These are phyloP conservation scores for Podosphaera xanthii DNA, from an alignment of 2,329 filamentous ascomycete genomes.

Conservation along the genomic window DNA sequence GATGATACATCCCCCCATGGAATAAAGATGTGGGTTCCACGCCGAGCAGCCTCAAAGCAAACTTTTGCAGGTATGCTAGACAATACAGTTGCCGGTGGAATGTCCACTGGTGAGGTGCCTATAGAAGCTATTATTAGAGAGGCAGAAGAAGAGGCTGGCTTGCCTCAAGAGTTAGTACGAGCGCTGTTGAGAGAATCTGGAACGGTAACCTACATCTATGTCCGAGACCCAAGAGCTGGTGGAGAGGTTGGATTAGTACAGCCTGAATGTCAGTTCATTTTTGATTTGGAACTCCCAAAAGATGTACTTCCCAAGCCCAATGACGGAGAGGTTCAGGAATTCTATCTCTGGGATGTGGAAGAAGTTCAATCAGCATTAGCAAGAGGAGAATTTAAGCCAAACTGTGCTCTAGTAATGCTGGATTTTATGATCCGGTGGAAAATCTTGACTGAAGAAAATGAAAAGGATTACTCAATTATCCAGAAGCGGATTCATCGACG, in stretches of 20 bases:
- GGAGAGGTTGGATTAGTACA: slow-evolving; percentile 67
- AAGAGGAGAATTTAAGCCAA: slow-evolving; percentile 69
- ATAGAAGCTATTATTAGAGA: slow-evolving; percentile 19
- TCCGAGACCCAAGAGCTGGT: slow-evolving; percentile 51
- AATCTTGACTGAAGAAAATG: slow-evolving; percentile 55
- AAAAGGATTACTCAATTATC: slow-evolving; percentile 59
- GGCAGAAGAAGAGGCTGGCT: slow-evolving; percentile 28
- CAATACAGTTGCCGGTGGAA: slow-evolving; percentile 72
- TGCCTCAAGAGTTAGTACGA: slow-evolving; percentile 48
- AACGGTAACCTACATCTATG: slow-evolving; percentile 64
- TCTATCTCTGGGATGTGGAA: slow-evolving; percentile 55
- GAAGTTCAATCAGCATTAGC: slow-evolving; percentile 49
- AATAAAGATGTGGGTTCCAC: slow-evolving; percentile 66
- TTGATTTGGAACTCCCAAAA: slow-evolving; percentile 56
- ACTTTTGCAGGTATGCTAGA: slow-evolving; percentile 85
- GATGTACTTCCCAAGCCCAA: slow-evolving; percentile 50
- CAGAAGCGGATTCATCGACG: slow-evolving; percentile 50
- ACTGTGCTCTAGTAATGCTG: slow-evolving; percentile 62
- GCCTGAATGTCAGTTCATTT: slow-evolving; percentile 80
- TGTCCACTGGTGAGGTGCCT: slow-evolving; percentile 58
- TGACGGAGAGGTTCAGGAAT: slow-evolving; percentile 76
- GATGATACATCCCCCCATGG: slow-evolving; percentile 25
- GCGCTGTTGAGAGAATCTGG: slow-evolving; percentile 34
- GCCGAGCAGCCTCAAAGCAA: slow-evolving; percentile 52
- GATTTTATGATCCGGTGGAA: slow-evolving; percentile 82